Conservation (phyloP, 2,329 filamentous ascomycete species). For the Nannizziopsis arthrosporioides region DNA sequence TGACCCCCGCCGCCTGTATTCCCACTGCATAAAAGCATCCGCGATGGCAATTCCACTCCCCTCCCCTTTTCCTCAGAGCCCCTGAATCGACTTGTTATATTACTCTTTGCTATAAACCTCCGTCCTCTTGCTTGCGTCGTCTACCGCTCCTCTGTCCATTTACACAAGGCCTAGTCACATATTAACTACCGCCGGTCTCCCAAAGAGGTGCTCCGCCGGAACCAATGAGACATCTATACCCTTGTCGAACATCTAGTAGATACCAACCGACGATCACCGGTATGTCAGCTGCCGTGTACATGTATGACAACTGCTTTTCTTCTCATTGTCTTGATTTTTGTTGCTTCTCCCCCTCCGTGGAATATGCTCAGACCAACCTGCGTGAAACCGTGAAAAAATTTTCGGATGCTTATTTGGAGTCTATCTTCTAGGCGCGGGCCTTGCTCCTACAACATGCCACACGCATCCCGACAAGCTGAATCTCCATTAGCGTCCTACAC, state of each 20-base stretch:
- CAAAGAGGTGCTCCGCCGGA: too few relatives aligned
- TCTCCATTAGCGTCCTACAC: slow-evolving; percentile 9
- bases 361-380: background rate
- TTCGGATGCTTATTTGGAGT: background rate
- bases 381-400: background rate
- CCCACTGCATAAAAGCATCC: too few relatives aligned
- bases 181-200: too few relatives aligned
- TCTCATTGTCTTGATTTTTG: background rate
- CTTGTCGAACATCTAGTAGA: too few relatives aligned
- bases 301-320: background rate
- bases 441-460: background rate
- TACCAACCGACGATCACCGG: background rate
- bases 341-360: background rate
- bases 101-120: too few relatives aligned
- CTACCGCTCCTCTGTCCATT: too few relatives aligned
- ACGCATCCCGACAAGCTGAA: background rate
- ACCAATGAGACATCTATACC: too few relatives aligned
- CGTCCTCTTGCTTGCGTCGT: too few relatives aligned
- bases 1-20: background rate
- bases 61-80: too few relatives aligned
- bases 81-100: too few relatives aligned
- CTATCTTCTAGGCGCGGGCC: background rate
- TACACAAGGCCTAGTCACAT: too few relatives aligned
- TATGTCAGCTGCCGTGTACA: background rate
- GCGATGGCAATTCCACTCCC: too few relatives aligned